A percentile compares a stretch with the other conserved stretches of the same genome.
Conservation (phyloP, 805 yeast species). For the Suhomyces pyralidae region DNA sequence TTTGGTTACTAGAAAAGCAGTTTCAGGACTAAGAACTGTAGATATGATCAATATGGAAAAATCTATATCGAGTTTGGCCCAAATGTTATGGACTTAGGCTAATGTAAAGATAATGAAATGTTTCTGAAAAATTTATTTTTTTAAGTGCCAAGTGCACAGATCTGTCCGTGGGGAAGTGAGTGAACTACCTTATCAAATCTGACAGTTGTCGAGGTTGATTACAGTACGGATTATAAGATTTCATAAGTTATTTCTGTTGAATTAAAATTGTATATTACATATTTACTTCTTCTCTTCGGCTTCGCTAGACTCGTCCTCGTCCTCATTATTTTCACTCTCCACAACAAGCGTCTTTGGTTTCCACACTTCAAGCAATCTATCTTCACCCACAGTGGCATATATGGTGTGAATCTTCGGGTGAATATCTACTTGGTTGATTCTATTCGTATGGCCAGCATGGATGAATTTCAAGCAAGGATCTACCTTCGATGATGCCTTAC, state of each 20-base stretch:
- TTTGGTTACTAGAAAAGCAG: background rate
- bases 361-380: slow-evolving; percentile 74
- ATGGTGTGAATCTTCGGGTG: slow-evolving; percentile 59
- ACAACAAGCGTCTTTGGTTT: slow-evolving; percentile 52
- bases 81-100: background rate
- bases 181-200: too few relatives aligned
- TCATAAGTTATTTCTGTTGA: background rate
- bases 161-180: background rate
- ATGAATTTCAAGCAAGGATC: slow-evolving; percentile 78
- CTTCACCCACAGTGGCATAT: slow-evolving; percentile 70
- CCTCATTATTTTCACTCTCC: slow-evolving; percentile 28
- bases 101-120: background rate
- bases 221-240: background rate
- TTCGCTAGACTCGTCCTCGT: slow-evolving; percentile 22
- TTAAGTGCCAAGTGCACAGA: background rate
- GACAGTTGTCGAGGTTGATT: background rate
- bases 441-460: slow-evolving; percentile 84
- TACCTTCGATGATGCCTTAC: slow-evolving; percentile 47
- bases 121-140: background rate
- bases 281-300: slow-evolving; percentile 4
- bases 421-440: slow-evolving; percentile 65
- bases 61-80: background rate
- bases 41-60: background rate
- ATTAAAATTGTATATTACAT: background rate
- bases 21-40: background rate